A percentile compares a stretch with the other conserved stretches of the same genome.
These are phyloP conservation scores for Miscanthus lutarioriparius DNA, from an alignment of 176 grass and related monocot genomes.

Conservation along the genomic window DNA sequence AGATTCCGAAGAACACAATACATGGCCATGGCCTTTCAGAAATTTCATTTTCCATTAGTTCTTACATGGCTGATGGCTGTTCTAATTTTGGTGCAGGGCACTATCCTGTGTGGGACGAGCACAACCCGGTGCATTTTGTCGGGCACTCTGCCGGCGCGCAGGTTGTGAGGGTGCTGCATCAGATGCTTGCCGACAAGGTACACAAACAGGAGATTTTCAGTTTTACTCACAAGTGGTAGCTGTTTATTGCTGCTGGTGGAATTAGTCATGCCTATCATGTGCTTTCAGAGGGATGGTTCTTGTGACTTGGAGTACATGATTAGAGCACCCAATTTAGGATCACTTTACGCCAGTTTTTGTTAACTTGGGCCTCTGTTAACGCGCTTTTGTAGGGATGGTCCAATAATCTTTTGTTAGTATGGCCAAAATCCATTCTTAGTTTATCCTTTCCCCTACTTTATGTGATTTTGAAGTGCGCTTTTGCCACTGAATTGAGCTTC, in stretches of 20 bases:
- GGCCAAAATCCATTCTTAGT: background rate
- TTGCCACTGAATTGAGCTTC: conserved; percentile 12
- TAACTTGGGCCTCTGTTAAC: conserved; percentile 19
- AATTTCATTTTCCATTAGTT: background rate
- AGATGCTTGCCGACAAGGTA: conserved; percentile 99
- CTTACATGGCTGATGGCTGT: background rate
- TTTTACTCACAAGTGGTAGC: conserved; percentile 7
- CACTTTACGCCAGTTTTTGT: conserved; percentile 26
- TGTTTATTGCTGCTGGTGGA: background rate
- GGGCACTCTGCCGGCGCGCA: conserved; percentile 92
- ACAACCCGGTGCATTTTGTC: conserved; percentile 90
- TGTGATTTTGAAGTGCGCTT: background rate
- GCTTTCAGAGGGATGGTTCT: conserved; percentile 36
- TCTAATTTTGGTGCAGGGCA: conserved; percentile 64
- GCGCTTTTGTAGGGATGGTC: conserved; percentile 2
- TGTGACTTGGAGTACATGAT: conserved; percentile 34
- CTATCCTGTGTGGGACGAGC: conserved; percentile 78
- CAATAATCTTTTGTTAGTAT: conserved; percentile 33
- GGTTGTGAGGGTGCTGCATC: conserved; percentile 84
- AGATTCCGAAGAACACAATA: background rate
- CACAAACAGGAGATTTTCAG: conserved; percentile 16
- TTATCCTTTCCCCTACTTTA: background rate
- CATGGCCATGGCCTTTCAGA: background rate
- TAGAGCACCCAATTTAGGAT: conserved; percentile 19
- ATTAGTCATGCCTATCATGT: conserved; percentile 48